Evolutionary conservation across 129 eudicot species (phyloP).

Genomic region (Smallanthus sonchifolius): DNA sequence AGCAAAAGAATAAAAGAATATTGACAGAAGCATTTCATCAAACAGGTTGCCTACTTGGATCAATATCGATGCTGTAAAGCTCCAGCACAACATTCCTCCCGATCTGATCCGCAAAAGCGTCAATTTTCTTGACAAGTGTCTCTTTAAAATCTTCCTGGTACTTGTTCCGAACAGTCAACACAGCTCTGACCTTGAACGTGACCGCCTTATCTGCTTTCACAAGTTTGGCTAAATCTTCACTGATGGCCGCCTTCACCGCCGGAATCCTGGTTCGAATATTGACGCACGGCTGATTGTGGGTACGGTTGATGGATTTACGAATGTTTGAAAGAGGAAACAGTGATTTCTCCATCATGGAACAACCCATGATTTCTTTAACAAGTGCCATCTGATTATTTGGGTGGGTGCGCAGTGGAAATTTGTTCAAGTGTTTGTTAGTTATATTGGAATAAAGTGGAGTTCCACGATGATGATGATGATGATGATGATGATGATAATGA

Average conservation of each 20-base stretch:
- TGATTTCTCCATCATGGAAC: slow-evolving; percentile 39
- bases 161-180: slow-evolving; percentile 73
- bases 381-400: slow-evolving; percentile 42
- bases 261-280: slow-evolving; percentile 5
- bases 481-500: no score
- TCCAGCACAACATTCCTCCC: slow-evolving; percentile 76
- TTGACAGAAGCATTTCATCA: neutral
- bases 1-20: neutral
- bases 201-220: slow-evolving; percentile 43
- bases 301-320: slow-evolving; percentile 10
- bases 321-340: slow-evolving; percentile 30
- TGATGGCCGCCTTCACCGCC: slow-evolving; percentile 47
- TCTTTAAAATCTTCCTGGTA: slow-evolving; percentile 71
- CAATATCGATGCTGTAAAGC: slow-evolving; percentile 72
- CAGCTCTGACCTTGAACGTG: slow-evolving; percentile 69
- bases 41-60: slow-evolving; percentile 66
- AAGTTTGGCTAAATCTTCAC: slow-evolving; percentile 47
- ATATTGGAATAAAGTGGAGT: neutral
- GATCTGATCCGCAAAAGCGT: slow-evolving; percentile 62
- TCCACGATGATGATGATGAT: neutral
- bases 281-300: neutral
- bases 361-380: slow-evolving; percentile 64
- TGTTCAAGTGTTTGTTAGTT: no score
- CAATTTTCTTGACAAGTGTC: slow-evolving; percentile 58
- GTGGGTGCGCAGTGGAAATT: no score